Evolutionary conservation across 371 early-diverging fungal genomes (phyloP).

Genomic region (Saksenaea vasiformis): DNA sequence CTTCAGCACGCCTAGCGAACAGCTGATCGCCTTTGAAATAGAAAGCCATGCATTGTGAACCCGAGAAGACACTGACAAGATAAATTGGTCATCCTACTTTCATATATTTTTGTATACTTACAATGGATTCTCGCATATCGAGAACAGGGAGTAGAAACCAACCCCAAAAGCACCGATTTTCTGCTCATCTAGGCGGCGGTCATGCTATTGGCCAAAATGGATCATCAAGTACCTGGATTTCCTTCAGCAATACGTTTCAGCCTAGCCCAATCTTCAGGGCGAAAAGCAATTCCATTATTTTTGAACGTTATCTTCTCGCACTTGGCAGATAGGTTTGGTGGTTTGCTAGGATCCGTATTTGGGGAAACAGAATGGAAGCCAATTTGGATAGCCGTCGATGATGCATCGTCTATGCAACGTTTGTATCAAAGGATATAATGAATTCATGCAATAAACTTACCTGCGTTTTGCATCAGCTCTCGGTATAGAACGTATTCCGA

Average conservation of each 20-base stretch:
- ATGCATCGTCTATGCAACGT: conserved; percentile 58
- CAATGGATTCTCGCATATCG: conserved; percentile 89
- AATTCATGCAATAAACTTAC: conserved; percentile 9
- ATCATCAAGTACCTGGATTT: conserved; percentile 66
- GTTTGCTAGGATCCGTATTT: conserved; percentile 21
- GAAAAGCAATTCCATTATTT: conserved; percentile 86
- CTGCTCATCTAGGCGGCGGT: conserved; percentile 35
- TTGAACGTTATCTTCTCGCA: conserved; percentile 70
- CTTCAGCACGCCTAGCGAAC: conserved; percentile 72
- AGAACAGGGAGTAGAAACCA: conserved; percentile 86
- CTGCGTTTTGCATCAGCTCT: conserved; percentile 74
- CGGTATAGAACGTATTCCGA: conserved; percentile 77
- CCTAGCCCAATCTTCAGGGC: conserved; percentile 83
- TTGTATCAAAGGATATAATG: background rate
- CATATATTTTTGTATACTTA: conserved; percentile 28
- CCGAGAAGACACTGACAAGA: conserved; percentile 59
- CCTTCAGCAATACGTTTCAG: conserved; percentile 90
- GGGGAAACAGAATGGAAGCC: conserved; percentile 53
- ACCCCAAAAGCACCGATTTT: conserved; percentile 91
- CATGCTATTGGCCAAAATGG: background rate
- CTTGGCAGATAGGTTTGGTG: conserved; percentile 52
- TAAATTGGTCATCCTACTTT: background rate
- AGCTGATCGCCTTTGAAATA: conserved; percentile 90
- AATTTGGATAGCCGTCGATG: conserved; percentile 57
- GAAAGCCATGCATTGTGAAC: conserved; percentile 84